phyloP scores from a whole-genome alignment of 2,329 filamentous ascomycete genomes.

The Fusarium chlamydosporum region DNA sequence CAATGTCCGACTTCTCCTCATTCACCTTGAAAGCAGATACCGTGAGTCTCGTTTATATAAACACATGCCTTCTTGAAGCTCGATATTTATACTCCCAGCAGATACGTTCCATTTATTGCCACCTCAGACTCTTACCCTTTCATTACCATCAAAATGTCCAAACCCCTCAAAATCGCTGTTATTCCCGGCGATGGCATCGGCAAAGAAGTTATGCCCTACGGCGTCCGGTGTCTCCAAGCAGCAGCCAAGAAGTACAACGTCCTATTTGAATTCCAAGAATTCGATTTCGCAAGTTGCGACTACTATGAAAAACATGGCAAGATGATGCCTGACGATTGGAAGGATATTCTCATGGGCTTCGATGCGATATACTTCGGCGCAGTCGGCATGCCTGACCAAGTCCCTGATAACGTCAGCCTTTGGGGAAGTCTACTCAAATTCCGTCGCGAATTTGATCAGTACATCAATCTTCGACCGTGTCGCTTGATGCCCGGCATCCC shows the following conservation, averaged over 20 bases:
- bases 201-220: constrained; percentile 75
- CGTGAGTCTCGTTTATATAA: background rate
- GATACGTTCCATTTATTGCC: no score
- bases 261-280: constrained; percentile 71
- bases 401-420: constrained; percentile 76
- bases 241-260: constrained; percentile 63
- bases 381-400: constrained; percentile 68
- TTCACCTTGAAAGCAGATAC: background rate
- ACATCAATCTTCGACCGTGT: constrained; percentile 76
- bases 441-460: constrained; percentile 76
- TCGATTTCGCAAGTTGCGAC: constrained; percentile 75
- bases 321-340: constrained; percentile 62
- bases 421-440: constrained; percentile 78
- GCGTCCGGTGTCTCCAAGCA: constrained; percentile 71
- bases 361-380: constrained; percentile 79
- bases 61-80: background rate
- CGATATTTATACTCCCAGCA: background rate
- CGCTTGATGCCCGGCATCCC: constrained; percentile 71
- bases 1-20: constrained; percentile 7
- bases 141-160: constrained; percentile 53
- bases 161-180: constrained; percentile 64
- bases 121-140: background rate
- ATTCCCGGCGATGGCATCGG: constrained; percentile 80
- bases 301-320: constrained; percentile 65
- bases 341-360: constrained; percentile 68